phyloP scores from a whole-genome alignment of 2,329 filamentous ascomycete genomes.

The Sarocladium strictum region DNA sequence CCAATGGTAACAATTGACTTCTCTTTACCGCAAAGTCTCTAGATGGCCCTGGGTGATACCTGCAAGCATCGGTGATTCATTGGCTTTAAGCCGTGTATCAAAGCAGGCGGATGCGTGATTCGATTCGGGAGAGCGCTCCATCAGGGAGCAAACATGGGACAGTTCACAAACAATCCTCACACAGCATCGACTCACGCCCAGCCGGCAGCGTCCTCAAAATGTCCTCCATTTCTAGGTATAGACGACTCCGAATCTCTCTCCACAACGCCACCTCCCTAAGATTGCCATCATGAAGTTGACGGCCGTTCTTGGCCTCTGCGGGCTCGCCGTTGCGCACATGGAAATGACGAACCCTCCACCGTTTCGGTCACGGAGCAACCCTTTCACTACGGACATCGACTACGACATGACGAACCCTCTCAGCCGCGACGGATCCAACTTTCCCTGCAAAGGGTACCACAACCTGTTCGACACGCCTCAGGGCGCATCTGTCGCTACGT shows the following conservation, averaged over 20 bases:
- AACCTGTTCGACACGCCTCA: slow-evolving; percentile 18
- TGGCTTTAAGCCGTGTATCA: no score
- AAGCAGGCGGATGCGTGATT: no score
- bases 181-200: not conserved
- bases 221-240: not conserved
- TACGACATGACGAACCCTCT: slow-evolving; percentile 52
- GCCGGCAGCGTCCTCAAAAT: not conserved
- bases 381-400: slow-evolving; percentile 35
- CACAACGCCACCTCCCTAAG: no score
- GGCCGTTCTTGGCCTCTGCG: slow-evolving; percentile 30
- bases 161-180: no score
- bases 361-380: slow-evolving; percentile 22
- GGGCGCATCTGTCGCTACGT: slow-evolving; percentile 41
- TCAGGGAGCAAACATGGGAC: no score
- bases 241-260: no score
- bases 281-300: slow-evolving; percentile 42
- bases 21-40: no score
- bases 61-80: no score
- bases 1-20: not conserved
- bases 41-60: no score
- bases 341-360: slow-evolving; percentile 23
- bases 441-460: slow-evolving; percentile 51
- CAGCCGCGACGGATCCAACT: slow-evolving; percentile 45
- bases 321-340: slow-evolving; percentile 20
- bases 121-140: no score